Evolutionary conservation across 2,329 filamentous ascomycete genomes (phyloP).

Genomic region (Aspergillus sp.): DNA sequence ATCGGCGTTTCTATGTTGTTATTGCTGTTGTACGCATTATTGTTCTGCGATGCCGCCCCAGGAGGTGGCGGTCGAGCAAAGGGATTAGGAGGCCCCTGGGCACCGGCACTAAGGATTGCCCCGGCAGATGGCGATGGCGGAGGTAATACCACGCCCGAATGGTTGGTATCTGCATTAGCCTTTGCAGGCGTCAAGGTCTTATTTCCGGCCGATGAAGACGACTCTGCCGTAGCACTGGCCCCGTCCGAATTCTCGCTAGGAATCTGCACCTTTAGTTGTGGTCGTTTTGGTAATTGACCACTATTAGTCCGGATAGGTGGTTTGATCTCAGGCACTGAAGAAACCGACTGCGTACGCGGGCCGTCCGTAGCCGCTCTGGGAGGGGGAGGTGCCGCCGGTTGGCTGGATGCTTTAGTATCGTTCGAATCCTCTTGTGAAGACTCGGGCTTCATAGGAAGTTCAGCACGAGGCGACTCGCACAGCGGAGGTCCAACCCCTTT

Average conservation of each 20-base stretch:
- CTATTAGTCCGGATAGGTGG: conserved; percentile 78
- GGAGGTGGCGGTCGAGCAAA: conserved; percentile 85
- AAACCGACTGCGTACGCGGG: conserved; percentile 48
- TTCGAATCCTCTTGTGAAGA: conserved; percentile 38
- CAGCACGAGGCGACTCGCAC: conserved; percentile 42
- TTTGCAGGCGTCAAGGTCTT: conserved; percentile 56
- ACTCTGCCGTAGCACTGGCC: conserved; percentile 68
- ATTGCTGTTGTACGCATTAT: conserved; percentile 36
- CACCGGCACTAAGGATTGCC: conserved; percentile 81
- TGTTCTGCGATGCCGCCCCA: conserved; percentile 31
- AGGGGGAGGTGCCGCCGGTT: conserved; percentile 48
- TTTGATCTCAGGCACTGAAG: conserved; percentile 64
- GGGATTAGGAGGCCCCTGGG: conserved; percentile 87
- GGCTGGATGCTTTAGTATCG: conserved; percentile 60
- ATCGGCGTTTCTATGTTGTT: conserved; percentile 68
- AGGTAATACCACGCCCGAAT: conserved; percentile 74
- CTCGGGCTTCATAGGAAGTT: conserved; percentile 35
- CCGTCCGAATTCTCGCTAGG: conserved; percentile 82
- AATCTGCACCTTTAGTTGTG: conserved; percentile 88
- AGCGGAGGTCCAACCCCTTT: conserved; percentile 56
- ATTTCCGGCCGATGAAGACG: conserved; percentile 58
- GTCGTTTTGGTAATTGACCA: conserved; percentile 64
- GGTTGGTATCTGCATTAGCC: conserved; percentile 49
- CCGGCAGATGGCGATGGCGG: conserved; percentile 88
- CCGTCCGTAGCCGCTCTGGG: conserved; percentile 47